A percentile compares a stretch with the other conserved stretches of the same genome.
Conservation (phyloP, 208 protist species). For the Trypanosoma melophagium region DNA sequence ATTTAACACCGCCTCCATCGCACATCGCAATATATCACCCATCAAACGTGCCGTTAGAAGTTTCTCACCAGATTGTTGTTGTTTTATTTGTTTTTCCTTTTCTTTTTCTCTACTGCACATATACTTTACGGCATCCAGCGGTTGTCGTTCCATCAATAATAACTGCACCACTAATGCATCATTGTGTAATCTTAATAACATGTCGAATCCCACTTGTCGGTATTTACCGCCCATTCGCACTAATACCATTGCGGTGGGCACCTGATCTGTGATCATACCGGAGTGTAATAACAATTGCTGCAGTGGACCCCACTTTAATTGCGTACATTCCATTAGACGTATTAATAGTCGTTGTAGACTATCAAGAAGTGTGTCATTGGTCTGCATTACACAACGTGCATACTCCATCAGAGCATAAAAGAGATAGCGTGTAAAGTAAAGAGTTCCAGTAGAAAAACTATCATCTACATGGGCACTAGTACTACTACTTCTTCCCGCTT, state of each 20-base stretch:
- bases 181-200: conserved; percentile 19
- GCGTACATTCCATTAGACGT: conserved; percentile 10
- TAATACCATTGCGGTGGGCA: conserved; percentile 24
- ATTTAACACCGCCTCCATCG: conserved; percentile 24
- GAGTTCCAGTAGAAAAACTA: background rate
- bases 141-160: conserved; percentile 14
- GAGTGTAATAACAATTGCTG: conserved; percentile 15
- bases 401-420: conserved; percentile 32
- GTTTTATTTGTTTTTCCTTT: background rate
- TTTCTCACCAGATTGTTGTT: background rate
- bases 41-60: conserved; percentile 11
- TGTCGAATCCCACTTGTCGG: conserved; percentile 25
- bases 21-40: conserved; percentile 27
- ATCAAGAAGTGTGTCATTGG: conserved; percentile 9
- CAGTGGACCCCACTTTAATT: background rate
- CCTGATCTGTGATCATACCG: conserved; percentile 19
- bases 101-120: background rate
- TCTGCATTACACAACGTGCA: conserved; percentile 28
- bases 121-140: conserved; percentile 8
- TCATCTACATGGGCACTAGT: background rate
- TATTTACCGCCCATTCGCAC: conserved; percentile 19
- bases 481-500: too few species aligned
- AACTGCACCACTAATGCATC: conserved; percentile 15
- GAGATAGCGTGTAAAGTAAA: conserved; percentile 26
- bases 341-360: conserved; percentile 24